Conservation (phyloP, 2,329 filamentous ascomycete genomes). For the Graphilbum sp. region DNA sequence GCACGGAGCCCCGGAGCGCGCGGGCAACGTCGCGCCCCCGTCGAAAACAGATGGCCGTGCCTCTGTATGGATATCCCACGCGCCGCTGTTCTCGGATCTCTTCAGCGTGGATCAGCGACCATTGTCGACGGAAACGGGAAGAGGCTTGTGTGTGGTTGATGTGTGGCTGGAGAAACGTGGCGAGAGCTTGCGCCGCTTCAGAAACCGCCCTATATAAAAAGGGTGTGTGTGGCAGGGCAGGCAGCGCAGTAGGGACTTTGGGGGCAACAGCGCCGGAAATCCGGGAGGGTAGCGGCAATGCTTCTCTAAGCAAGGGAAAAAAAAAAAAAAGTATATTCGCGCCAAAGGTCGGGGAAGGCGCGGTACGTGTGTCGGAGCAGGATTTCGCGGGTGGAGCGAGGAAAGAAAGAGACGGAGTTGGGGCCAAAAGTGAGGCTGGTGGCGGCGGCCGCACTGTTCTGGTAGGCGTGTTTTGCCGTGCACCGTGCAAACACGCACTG, state of each 20-base stretch:
- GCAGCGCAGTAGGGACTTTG: no score
- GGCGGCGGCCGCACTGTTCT: background rate
- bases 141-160: conserved; percentile 8
- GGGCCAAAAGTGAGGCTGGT: conserved; percentile 1
- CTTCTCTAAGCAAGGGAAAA: no score
- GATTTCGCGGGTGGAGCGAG: background rate
- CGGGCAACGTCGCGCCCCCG: background rate
- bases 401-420: background rate
- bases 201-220: no score
- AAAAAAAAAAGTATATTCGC: background rate
- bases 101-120: conserved; percentile 3
- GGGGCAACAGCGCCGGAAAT: no score
- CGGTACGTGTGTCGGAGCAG: background rate
- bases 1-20: background rate
- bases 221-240: no score
- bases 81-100: background rate
- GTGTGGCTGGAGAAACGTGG: conserved; percentile 19
- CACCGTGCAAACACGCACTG: no score
- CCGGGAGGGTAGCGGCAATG: no score
- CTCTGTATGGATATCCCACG: background rate
- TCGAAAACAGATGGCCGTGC: background rate
- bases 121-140: conserved; percentile 11
- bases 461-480: no score
- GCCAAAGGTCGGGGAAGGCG: no score
- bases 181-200: conserved; percentile 8